Evolutionary conservation across 2,329 filamentous ascomycete species (phyloP).

Genomic region (Aspergillus sp.): DNA sequence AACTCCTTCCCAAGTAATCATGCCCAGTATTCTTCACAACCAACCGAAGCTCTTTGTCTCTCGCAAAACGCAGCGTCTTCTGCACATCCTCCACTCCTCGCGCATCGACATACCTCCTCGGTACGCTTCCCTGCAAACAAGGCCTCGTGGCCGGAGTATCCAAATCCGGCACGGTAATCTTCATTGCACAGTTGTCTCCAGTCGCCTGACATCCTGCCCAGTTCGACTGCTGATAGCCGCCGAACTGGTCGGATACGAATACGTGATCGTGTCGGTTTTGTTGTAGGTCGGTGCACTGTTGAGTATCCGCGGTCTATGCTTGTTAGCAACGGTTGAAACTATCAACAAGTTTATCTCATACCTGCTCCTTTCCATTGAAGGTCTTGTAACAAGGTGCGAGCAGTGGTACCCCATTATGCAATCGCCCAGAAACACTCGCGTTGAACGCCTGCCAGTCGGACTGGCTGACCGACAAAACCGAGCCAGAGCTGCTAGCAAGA

Average conservation of each 20-base stretch:
- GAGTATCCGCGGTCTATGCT: background rate
- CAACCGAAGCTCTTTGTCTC: background rate
- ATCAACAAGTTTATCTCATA: background rate
- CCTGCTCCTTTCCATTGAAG: slow-evolving; percentile 4
- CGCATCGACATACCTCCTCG: slow-evolving; percentile 9
- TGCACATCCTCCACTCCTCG: slow-evolving; percentile 9
- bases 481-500: background rate
- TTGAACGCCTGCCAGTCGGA: slow-evolving; percentile 6
- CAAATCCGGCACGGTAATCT: background rate
- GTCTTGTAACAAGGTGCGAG: slow-evolving; percentile 7
- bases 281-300: background rate
- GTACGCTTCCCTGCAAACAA: slow-evolving; percentile 12
- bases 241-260: slow-evolving; percentile 4
- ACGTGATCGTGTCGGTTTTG: background rate
- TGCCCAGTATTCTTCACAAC: slow-evolving; percentile 14
- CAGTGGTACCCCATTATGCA: slow-evolving; percentile 4
- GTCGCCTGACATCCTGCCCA: slow-evolving; percentile 10
- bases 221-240: slow-evolving; percentile 6
- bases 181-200: slow-evolving; percentile 5
- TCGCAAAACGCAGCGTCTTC: slow-evolving; percentile 6
- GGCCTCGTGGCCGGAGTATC: background rate
- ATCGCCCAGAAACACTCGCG: slow-evolving; percentile 7
- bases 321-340: background rate
- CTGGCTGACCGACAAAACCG: background rate
- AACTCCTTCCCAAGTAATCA: slow-evolving; percentile 12